Percentiles rank a stretch among this genome's conserved stretches.
Evolutionary conservation across 148 eudicot genomes (phyloP).

Genomic region (Nepenthes gracilis): DNA sequence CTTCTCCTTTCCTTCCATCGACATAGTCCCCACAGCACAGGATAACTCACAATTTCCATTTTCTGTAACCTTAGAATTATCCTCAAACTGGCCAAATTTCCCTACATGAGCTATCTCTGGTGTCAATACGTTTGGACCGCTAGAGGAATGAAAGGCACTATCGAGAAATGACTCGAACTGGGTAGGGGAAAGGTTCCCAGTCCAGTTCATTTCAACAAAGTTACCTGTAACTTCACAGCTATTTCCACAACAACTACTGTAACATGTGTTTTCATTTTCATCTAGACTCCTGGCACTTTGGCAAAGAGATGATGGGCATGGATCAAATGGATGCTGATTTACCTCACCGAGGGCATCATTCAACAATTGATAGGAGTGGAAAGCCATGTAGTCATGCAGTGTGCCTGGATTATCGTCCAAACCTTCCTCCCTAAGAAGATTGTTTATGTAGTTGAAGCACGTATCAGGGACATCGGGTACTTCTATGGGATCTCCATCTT

Average conservation of each 20-base stretch:
- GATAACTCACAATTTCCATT: not conserved
- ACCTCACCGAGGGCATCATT: slow-evolving; percentile 6
- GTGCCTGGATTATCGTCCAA: slow-evolving; percentile 18
- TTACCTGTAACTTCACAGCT: not conserved
- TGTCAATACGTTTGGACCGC: not conserved
- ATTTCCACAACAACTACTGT: not conserved
- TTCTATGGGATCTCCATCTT: slow-evolving; percentile 12
- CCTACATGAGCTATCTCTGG: not conserved
- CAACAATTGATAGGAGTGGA: slow-evolving; percentile 18
- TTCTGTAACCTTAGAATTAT: not conserved
- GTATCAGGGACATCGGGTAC: slow-evolving; percentile 35
- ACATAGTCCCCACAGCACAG: not conserved
- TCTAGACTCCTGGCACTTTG: slow-evolving; percentile 9
- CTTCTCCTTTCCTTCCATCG: not conserved
- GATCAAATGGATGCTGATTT: not conserved
- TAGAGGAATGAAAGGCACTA: not conserved
- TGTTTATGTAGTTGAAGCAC: slow-evolving; percentile 31
- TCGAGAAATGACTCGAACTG: not conserved
- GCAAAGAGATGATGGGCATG: slow-evolving; percentile 1
- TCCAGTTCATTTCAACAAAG: not conserved
- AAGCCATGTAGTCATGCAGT: slow-evolving; percentile 27
- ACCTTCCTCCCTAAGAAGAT: slow-evolving; percentile 22
- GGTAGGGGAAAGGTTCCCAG: not conserved
- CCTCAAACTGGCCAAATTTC: not conserved
- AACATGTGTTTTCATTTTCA: slow-evolving; percentile 13